A percentile compares a stretch with the other conserved stretches of the same genome.
Conservation (phyloP, 116 monocot species). For the Zostera marina region DNA sequence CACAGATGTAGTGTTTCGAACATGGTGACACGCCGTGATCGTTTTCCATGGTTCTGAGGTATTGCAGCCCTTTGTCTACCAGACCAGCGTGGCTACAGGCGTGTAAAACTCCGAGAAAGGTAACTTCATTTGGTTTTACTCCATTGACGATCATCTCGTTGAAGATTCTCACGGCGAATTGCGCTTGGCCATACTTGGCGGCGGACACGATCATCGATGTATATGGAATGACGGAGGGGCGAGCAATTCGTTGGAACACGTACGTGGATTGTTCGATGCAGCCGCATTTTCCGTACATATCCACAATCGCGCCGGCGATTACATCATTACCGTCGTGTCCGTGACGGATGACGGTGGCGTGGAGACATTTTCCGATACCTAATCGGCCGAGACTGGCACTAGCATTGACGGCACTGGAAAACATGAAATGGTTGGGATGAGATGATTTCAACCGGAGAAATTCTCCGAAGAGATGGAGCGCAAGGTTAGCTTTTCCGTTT, state of each 20-base stretch:
- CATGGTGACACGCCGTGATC: conserved; percentile 25
- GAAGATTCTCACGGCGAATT: conserved; percentile 25
- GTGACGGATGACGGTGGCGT: conserved; percentile 29
- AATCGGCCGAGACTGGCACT: conserved; percentile 48
- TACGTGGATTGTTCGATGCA: conserved; percentile 31
- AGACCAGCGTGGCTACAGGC: conserved; percentile 71
- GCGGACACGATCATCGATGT: conserved; percentile 54
- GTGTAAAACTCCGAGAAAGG: conserved; percentile 57
- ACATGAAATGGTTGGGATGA: conserved; percentile 56
- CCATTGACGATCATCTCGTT: conserved; percentile 35
- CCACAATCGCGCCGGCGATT: conserved; percentile 47
- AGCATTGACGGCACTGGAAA: conserved; percentile 49
- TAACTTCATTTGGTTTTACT: conserved; percentile 51
- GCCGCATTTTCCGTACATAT: conserved; percentile 86
- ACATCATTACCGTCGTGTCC: conserved; percentile 37
- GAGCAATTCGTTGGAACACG: conserved; percentile 34
- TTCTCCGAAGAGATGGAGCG: conserved; percentile 30
- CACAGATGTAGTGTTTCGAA: conserved; percentile 71
- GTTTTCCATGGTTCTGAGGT: conserved; percentile 34
- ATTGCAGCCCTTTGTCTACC: conserved; percentile 35
- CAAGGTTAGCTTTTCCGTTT: conserved; percentile 32
- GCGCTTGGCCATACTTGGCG: conserved; percentile 39
- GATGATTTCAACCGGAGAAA: conserved; percentile 10
- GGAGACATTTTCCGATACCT: conserved; percentile 36
- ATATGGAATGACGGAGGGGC: conserved; percentile 32